These are phyloP conservation scores for Colletotrichum eremochloae DNA, from an alignment of 2,329 filamentous ascomycete genomes.

Conservation along the genomic window DNA sequence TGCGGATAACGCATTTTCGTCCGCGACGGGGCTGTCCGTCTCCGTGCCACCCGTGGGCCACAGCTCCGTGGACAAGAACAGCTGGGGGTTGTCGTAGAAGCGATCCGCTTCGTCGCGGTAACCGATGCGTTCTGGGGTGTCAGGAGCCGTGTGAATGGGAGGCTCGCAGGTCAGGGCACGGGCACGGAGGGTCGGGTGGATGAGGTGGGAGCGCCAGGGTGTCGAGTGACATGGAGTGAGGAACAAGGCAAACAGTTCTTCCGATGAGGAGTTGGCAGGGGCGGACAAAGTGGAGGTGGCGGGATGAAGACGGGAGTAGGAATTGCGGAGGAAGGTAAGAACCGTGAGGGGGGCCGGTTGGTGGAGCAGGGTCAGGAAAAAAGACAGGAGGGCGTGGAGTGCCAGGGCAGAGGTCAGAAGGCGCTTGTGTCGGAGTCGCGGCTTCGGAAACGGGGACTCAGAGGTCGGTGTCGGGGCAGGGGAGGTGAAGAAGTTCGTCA, in stretches of 20 bases:
- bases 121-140: conserved; percentile 68
- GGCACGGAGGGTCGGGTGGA: conserved; percentile 80
- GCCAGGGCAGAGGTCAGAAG: conserved; percentile 71
- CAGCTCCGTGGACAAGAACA: conserved; percentile 70
- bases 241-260: conserved; percentile 78
- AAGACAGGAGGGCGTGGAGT: conserved; percentile 78
- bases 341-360: conserved; percentile 84
- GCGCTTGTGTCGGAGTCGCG: conserved; percentile 63
- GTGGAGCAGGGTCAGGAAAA: conserved; percentile 82
- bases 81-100: conserved; percentile 79
- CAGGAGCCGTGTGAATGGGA: conserved; percentile 75
- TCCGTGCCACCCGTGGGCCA: conserved; percentile 53
- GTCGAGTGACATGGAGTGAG: conserved; percentile 97
- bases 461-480: conserved; percentile 48
- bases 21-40: conserved; percentile 31
- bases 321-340: conserved; percentile 78
- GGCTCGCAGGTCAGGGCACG: conserved; percentile 94
- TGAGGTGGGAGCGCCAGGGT: conserved; percentile 90
- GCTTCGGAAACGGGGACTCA: conserved; percentile 46
- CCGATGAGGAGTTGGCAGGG: conserved; percentile 45
- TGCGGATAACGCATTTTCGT: background rate
- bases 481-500: conserved; percentile 74
- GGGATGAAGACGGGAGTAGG: conserved; percentile 74
- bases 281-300: conserved; percentile 43
- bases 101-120: conserved; percentile 93